Percentiles rank a stretch among this genome's conserved stretches.
Conservation (phyloP, 495 filamentous ascomycete genomes). For the Podospora pseudoanserina region DNA sequence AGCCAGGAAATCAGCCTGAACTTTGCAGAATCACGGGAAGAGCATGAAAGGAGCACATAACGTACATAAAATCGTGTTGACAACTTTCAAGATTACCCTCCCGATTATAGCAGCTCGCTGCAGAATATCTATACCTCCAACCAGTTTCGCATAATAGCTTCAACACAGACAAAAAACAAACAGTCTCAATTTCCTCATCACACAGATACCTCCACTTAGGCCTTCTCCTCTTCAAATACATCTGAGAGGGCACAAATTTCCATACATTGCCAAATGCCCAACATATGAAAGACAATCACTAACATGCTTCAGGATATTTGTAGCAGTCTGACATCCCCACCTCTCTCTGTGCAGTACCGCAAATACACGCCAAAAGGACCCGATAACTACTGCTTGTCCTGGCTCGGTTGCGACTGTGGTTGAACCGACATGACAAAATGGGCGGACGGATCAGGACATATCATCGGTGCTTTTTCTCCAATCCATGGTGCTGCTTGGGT, state of each 20-base stretch:
- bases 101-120: background rate
- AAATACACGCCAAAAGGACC: background rate
- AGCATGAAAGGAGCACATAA: background rate
- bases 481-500: background rate
- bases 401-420: background rate
- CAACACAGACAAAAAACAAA: background rate
- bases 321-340: background rate
- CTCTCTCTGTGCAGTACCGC: background rate
- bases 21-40: background rate
- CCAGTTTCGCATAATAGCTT: background rate
- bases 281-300: constrained; percentile 9
- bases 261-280: constrained; percentile 10
- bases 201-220: background rate
- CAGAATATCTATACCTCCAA: background rate
- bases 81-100: background rate
- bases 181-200: background rate
- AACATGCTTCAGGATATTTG: background rate
- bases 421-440: constrained; percentile 13
- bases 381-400: background rate
- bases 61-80: background rate
- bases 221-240: background rate
- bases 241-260: constrained; percentile 3
- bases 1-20: background rate
- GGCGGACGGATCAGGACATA: constrained; percentile 19
- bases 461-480: constrained; percentile 14